phyloP scores from a whole-genome alignment of 2,329 filamentous ascomycete species.

The Clonostachys byssicola region DNA sequence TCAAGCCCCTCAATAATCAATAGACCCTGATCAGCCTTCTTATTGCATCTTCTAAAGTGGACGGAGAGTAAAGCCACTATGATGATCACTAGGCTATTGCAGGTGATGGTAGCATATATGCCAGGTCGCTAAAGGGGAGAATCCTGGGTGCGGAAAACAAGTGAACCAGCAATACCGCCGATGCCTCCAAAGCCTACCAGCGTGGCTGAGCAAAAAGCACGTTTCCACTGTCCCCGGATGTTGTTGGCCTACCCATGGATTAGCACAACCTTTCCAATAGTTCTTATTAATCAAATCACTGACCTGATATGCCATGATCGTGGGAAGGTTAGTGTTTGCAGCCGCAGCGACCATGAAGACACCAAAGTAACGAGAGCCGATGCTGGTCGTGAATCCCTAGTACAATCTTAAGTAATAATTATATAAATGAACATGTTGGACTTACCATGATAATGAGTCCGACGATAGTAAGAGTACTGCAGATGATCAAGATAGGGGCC shows the following conservation, averaged over 20 bases:
- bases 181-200: conserved; percentile 12
- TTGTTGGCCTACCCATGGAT: conserved; percentile 7
- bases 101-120: conserved; percentile 3
- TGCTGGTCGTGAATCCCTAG: conserved; percentile 3
- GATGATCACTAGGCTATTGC: not conserved
- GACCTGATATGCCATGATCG: conserved; percentile 8
- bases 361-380: conserved; percentile 10
- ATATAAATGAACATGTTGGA: not conserved
- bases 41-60: not conserved
- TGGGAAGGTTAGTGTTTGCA: conserved; percentile 7
- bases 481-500: conserved; percentile 9
- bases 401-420: not conserved
- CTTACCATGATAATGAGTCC: conserved; percentile 5
- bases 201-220: conserved; percentile 12
- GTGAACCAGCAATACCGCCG: conserved; percentile 11
- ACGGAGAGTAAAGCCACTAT: not conserved
- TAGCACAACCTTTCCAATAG: too few species aligned
- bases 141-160: conserved; percentile 11
- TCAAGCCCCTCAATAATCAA: not conserved
- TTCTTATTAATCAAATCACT: too few species aligned
- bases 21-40: not conserved
- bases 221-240: conserved; percentile 14
- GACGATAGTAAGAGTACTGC: conserved; percentile 5
- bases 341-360: conserved; percentile 10
- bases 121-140: conserved; percentile 6